Evolutionary conservation across 345 rosid species (phyloP), one percentile per base, ranked within the genome.

Genomic region (Salix arbutifolia): DNA sequence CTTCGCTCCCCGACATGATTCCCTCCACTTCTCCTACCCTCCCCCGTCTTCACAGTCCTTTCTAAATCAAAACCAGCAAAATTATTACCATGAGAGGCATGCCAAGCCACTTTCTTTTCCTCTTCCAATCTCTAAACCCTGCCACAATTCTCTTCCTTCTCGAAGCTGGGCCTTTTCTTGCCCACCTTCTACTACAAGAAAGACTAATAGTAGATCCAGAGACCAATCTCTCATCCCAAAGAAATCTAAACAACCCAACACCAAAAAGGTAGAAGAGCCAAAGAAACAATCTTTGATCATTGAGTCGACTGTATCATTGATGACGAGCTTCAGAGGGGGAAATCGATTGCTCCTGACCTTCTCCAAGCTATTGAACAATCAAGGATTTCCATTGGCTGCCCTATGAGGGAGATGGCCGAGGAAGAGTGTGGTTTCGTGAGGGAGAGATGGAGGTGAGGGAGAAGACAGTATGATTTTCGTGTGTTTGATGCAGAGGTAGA

Each of bases 101-200:
- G 8, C 80, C 18, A 89, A 80, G 33, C 97, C 94, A 18, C 94
- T 89, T 68, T 91, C 89, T 56, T 91, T 89, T 76, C 97, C 93
- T 74, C 88, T 88, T 23, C 93, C 93, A 18, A 68, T 79, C 37
- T 38, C 81, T 25, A 71, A 33, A 18, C 85, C 72, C 14, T 67
- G 17, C 3, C 79, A 84, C 37, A 85, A 56, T 71, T 80, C 90
- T 44, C 83, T 83, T 72, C 77, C 87, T 28, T 42, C 88, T 74
- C 84, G 83, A 77, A 31, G 62, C 79, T 76, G 65, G 40, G 23
- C 77, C 74, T 71, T 83, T 64, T 71, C 80, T 67, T 69, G 25
- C 44, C 71, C 85, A 11, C 79, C 80, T 8, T 17, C 58, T 2
- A 68, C 69, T 40, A 53, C 69, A 69, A 84, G 80, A 67, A 66